These are phyloP conservation scores for Eucalyptus pauciflora DNA, from an alignment of 345 rosid species.

Conservation along the genomic window DNA sequence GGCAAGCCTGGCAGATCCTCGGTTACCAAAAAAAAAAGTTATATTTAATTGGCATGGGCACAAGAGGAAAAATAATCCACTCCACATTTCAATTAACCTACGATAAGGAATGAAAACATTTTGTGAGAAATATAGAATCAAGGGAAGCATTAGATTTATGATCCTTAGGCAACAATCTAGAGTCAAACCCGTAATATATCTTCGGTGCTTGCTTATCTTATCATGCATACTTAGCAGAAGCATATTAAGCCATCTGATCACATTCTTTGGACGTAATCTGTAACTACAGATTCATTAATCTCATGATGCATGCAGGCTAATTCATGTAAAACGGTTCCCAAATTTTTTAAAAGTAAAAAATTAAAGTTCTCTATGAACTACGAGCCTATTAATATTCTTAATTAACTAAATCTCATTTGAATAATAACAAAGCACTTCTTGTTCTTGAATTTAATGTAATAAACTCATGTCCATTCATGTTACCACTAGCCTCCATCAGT, in stretches of 20 bases:
- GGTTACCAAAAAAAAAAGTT: no score
- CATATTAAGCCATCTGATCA: neutral
- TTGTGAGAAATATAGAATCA: no score
- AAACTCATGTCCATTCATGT: no score
- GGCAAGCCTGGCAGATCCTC: no score
- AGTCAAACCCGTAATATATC: no score
- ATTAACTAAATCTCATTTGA: neutral
- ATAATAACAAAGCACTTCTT: neutral
- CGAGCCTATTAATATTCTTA: neutral
- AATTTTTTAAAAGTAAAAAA: neutral
- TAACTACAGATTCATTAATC: neutral
- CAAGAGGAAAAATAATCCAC: no score
- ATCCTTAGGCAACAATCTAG: no score
- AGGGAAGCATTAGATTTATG: no score
- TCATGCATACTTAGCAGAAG: neutral
- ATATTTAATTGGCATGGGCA: no score
- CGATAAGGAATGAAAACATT: fast-evolving
- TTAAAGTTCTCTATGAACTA: neutral
- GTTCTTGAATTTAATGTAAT: no score
- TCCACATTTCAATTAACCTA: no score
- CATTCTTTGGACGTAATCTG: neutral
- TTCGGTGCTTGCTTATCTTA: neutral
- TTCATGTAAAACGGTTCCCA: neutral
- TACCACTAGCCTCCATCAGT: no score
- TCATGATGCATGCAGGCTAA: neutral